phyloP scores from a whole-genome alignment of 805 yeast genomes.

The Blastobotrys mokoenaii region DNA sequence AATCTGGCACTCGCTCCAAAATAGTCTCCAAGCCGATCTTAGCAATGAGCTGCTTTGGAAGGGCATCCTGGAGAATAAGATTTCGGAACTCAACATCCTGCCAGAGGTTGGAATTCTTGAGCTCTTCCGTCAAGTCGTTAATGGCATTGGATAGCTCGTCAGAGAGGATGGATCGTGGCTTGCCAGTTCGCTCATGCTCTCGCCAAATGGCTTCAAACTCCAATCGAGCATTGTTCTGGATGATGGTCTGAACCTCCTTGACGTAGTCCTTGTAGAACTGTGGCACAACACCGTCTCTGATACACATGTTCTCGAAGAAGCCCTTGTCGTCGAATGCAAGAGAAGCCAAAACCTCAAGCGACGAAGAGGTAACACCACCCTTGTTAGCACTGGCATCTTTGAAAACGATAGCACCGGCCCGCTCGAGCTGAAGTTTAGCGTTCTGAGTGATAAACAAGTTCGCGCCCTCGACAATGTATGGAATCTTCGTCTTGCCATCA shows the following conservation, averaged over 20 bases:
- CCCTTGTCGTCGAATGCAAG: conserved; percentile 80
- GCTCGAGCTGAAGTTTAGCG: conserved; percentile 79
- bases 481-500: conserved; percentile 69
- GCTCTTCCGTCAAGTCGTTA: conserved; percentile 77
- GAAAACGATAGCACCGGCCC: conserved; percentile 77
- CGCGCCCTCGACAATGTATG: conserved; percentile 95
- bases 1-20: conserved; percentile 70
- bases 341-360: conserved; percentile 91
- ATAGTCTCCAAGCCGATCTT: conserved; percentile 57
- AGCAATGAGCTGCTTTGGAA: conserved; percentile 63
- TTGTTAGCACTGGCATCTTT: conserved; percentile 97
- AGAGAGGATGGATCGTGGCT: conserved; percentile 55
- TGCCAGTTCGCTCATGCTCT: conserved; percentile 55
- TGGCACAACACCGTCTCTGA: conserved; percentile 45
- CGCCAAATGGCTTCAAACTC: conserved; percentile 88
- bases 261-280: conserved; percentile 78
- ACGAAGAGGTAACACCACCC: conserved; percentile 98
- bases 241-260: conserved; percentile 65
- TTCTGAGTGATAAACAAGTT: conserved; percentile 90
- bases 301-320: conserved; percentile 74
- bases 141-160: conserved; percentile 77
- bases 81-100: conserved; percentile 71
- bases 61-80: conserved; percentile 63
- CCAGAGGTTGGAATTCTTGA: conserved; percentile 77
- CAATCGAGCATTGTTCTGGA: conserved; percentile 67